phyloP scores from a whole-genome alignment of 768 basidiomycete species.

The Lactarius sp. region DNA sequence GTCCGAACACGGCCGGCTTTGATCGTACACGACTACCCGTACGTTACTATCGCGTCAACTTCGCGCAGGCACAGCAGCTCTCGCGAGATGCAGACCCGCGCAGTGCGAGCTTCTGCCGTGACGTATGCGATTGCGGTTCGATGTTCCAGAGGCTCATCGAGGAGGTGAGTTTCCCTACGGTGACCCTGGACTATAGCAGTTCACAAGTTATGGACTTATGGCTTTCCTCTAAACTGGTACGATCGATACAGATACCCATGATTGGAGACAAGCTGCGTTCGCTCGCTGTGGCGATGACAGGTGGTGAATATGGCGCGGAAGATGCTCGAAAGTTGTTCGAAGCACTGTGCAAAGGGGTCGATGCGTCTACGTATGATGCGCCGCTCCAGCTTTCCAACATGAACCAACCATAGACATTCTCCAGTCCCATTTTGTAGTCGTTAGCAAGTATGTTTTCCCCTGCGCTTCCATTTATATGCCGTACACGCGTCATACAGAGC shows the following conservation, averaged over 20 bases:
- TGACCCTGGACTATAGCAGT: too few species aligned
- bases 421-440: neutral
- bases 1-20: slow-evolving; percentile 3
- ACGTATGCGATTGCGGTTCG: slow-evolving; percentile 19
- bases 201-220: too few species aligned
- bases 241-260: slow-evolving; percentile 35
- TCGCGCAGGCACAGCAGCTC: slow-evolving; percentile 12
- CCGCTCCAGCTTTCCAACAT: neutral
- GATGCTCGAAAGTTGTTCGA: slow-evolving; percentile 48
- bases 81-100: slow-evolving; percentile 12
- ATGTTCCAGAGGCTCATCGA: slow-evolving; percentile 14
- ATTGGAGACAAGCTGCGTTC: slow-evolving; percentile 40
- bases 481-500: too few species aligned
- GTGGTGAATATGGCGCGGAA: slow-evolving; percentile 46
- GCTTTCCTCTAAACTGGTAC: neutral
- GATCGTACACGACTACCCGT: slow-evolving; percentile 16
- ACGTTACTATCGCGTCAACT: slow-evolving; percentile 23
- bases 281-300: slow-evolving; percentile 44
- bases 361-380: slow-evolving; percentile 39
- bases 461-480: too few species aligned
- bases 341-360: slow-evolving; percentile 42
- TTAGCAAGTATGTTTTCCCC: too few species aligned
- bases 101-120: slow-evolving; percentile 4
- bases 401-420: neutral
- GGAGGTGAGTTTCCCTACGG: neutral